These are phyloP conservation scores for Xylaria sp. DNA, from an alignment of 2,329 filamentous ascomycete species.

Conservation along the genomic window DNA sequence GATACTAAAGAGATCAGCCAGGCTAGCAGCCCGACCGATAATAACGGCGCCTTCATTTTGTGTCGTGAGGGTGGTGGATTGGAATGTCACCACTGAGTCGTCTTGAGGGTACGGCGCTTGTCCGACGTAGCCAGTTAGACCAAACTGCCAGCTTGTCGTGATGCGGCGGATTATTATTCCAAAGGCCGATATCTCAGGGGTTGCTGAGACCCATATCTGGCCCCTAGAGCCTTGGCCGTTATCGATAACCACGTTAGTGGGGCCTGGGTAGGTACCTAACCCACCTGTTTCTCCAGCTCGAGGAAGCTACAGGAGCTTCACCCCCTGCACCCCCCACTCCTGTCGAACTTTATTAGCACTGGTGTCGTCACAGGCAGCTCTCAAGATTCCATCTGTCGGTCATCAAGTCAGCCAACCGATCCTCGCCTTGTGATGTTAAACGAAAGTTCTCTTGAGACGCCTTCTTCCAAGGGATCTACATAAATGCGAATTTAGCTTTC, in stretches of 20 bases:
- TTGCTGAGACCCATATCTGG: not conserved
- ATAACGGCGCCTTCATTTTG: conserved; percentile 73
- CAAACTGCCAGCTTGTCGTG: conserved; percentile 35
- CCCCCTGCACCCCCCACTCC: not conserved
- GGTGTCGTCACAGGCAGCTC: conserved; percentile 33
- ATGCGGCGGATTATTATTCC: conserved; percentile 36
- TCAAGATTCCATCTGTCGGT: not conserved
- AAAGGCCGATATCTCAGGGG: conserved; percentile 23
- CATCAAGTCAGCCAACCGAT: conserved; percentile 1
- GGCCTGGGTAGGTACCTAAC: not conserved
- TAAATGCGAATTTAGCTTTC: conserved; percentile 9
- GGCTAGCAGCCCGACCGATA: conserved; percentile 77
- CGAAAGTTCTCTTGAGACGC: not conserved
- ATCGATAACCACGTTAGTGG: conserved; percentile 14
- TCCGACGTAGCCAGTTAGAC: not conserved
- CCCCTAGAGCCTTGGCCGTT: not conserved
- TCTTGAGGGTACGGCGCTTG: conserved; percentile 35
- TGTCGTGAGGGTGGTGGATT: conserved; percentile 42
- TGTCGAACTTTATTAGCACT: conserved; percentile 21
- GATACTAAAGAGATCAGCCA: conserved; percentile 76
- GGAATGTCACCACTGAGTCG: conserved; percentile 37
- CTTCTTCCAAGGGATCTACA: not conserved
- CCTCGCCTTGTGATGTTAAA: conserved; percentile 20
- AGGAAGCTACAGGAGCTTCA: not conserved
- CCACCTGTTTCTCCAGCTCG: not conserved